Evolutionary conservation across 73 alveolate genomes (phyloP), one percentile per base, ranked within the genome.

Genomic region (Blepharisma japonicum): DNA sequence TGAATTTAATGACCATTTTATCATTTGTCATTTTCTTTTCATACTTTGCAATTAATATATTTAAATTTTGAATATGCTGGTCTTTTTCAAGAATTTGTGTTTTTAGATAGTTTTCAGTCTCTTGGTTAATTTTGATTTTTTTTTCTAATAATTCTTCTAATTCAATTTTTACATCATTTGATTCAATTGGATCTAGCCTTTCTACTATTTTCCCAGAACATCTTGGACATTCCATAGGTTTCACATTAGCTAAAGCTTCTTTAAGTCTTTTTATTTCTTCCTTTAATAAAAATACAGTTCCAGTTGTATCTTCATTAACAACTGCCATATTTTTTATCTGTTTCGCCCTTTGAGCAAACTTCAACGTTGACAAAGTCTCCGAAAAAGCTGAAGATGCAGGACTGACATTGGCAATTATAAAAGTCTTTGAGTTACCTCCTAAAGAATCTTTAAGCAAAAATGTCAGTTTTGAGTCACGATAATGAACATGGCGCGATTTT

Each of bases 391-490:
- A 71, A 56, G 83, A 50, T 32, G 93, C 81, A 20, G 95, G 91
- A 42, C 92, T 79, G 8, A 91, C 71, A 45, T 92, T 83, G 8
- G 95, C 95, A 32, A 91, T 89, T 55, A 91, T 87, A 53, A 86
- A 83, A 55, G 95, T 91, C 71, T 82, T 91, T 7, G 92, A 77
- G 77, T 91, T 91, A 45, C 97, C 97, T 81, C 95, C 95, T 11
- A 91, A 80, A 70, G 94, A 85, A 50, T 91, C 97, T 68, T 83
- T 91, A 68, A 91, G 66, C 18, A 91, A 68, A 54, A 84, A 85
- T 42, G 97, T 91, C 47, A 91, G 78, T 79, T 89, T 91, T 8
- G 91, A 77, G 81, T 91, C 97, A 76, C 97, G 77, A 66, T 84
- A 91, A 23, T 81, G 92, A 25, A 91, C 81, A 81, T 68, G 84